These are phyloP conservation scores for Pseudogymnoascus sp. DNA, from an alignment of 2,329 filamentous ascomycete species.

Conservation along the genomic window DNA sequence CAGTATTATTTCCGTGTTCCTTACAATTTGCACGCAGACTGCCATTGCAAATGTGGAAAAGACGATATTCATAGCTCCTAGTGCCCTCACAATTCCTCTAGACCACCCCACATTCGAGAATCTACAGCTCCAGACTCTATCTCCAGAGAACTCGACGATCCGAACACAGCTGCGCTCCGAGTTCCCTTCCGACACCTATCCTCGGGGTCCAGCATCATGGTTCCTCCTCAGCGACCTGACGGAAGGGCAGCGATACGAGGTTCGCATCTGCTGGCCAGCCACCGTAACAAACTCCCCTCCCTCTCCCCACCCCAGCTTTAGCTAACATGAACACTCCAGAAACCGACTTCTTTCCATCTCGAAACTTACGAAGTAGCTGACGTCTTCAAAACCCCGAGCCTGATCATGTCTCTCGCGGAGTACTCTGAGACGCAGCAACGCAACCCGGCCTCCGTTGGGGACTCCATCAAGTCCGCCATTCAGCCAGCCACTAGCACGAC, in stretches of 20 bases:
- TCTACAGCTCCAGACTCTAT: slow-evolving; percentile 57
- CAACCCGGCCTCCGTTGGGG: slow-evolving; percentile 14
- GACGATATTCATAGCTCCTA: slow-evolving; percentile 72
- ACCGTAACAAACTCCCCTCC: slow-evolving; percentile 41
- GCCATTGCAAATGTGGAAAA: slow-evolving; percentile 78
- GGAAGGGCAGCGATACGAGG: slow-evolving; percentile 75
- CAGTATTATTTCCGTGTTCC: slow-evolving; percentile 16
- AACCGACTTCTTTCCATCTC: slow-evolving; percentile 75
- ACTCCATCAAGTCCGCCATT: slow-evolving; percentile 12
- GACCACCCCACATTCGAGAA: slow-evolving; percentile 47
- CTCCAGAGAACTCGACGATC: slow-evolving; percentile 45
- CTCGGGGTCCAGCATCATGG: slow-evolving; percentile 63
- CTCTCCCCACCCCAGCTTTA: neutral
- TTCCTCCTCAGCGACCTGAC: slow-evolving; percentile 62
- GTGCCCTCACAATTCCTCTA: slow-evolving; percentile 45
- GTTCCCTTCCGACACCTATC: slow-evolving; percentile 50
- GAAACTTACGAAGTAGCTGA: slow-evolving; percentile 52
- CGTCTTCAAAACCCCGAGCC: slow-evolving; percentile 52
- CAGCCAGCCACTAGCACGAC: neutral
- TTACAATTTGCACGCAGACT: slow-evolving; percentile 12
- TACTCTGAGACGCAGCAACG: slow-evolving; percentile 48
- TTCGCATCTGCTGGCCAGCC: slow-evolving; percentile 87
- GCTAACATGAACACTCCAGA: slow-evolving; percentile 40
- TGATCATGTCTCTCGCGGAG: slow-evolving; percentile 55
- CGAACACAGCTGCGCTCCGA: slow-evolving; percentile 56